Evolutionary conservation across 2,329 filamentous ascomycete species (phyloP).

Genomic region (Dactylonectria macrodidyma): DNA sequence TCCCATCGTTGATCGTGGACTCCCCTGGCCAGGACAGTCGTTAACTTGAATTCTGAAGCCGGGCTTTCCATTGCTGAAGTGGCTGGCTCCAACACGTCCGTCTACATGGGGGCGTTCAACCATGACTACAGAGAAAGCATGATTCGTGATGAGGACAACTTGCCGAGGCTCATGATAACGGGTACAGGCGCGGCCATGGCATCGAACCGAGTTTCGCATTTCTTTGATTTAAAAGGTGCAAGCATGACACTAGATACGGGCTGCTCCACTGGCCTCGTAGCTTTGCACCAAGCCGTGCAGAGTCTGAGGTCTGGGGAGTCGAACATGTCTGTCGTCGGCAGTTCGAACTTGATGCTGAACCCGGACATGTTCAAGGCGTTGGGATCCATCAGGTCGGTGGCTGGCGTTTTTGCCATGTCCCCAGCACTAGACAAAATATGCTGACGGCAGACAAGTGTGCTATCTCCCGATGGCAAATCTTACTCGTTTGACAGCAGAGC

Average conservation of each 20-base stretch:
- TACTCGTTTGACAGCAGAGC: constrained; percentile 29
- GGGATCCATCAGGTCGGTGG: constrained; percentile 13
- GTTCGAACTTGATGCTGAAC: constrained; percentile 27
- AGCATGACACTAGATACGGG: constrained; percentile 18
- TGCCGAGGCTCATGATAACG: background rate
- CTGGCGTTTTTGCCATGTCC: no score
- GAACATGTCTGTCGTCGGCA: constrained; percentile 20
- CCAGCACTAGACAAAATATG: no score
- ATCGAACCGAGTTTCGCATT: constrained; percentile 21
- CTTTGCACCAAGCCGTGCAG: constrained; percentile 2
- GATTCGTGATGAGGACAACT: background rate
- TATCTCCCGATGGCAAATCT: constrained; percentile 18
- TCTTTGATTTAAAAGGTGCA: constrained; percentile 13
- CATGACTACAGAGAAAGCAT: background rate
- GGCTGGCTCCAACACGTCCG: constrained; percentile 12
- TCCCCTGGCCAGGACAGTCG: background rate
- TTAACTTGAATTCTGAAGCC: background rate
- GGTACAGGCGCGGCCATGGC: constrained; percentile 28
- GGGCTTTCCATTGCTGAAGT: background rate
- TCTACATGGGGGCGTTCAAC: constrained; percentile 16
- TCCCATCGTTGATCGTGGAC: background rate
- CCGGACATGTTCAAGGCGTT: constrained; percentile 25
- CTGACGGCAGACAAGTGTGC: background rate
- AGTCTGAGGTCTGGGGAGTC: constrained; percentile 18
- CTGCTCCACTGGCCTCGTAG: constrained; percentile 5